These are phyloP conservation scores for Phanerochaete sordida DNA, from an alignment of 768 basidiomycete species.

Conservation along the genomic window DNA sequence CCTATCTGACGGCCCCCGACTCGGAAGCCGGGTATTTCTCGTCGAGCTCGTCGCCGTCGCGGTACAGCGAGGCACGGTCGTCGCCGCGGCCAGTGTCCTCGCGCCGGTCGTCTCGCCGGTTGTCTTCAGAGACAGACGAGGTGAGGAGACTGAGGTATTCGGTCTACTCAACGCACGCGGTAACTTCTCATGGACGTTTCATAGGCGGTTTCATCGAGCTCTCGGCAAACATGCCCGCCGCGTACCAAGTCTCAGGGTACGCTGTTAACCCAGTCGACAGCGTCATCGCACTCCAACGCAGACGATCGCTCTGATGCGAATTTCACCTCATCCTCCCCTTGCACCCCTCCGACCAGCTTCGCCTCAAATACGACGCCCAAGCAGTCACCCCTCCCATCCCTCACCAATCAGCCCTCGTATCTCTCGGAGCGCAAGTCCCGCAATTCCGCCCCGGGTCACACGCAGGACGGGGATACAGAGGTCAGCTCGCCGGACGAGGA, in stretches of 20 bases:
- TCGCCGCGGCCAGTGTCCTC: not conserved
- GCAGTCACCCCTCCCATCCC: slow-evolving; percentile 13
- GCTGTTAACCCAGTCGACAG: slow-evolving; percentile 9
- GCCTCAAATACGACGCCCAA: slow-evolving; percentile 7
- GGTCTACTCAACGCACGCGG: slow-evolving; percentile 3
- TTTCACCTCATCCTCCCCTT: slow-evolving; percentile 4
- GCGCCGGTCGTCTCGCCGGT: slow-evolving; percentile 3
- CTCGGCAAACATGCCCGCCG: not conserved
- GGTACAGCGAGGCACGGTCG: slow-evolving; percentile 4
- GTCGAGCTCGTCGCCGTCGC: slow-evolving; percentile 1
- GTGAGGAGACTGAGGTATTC: slow-evolving; percentile 9
- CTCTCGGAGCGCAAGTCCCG: not conserved
- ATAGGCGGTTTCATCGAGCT: not conserved
- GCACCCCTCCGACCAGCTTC: slow-evolving; percentile 10
- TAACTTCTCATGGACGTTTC: not conserved
- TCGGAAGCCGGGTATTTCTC: slow-evolving; percentile 3
- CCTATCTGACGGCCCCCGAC: slow-evolving; percentile 3
- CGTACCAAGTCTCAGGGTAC: slow-evolving; percentile 10
- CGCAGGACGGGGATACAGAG: slow-evolving; percentile 18
- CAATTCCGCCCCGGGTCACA: not conserved
- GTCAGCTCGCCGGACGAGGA: slow-evolving; percentile 14
- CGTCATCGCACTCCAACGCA: slow-evolving; percentile 12
- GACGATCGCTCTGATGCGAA: slow-evolving; percentile 4
- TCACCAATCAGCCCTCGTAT: slow-evolving; percentile 8
- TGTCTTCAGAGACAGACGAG: slow-evolving; percentile 3